Evolutionary conservation across 768 basidiomycete species (phyloP), one percentile per base, ranked within the genome.

Genomic region (Fibroporia radiculosa): DNA sequence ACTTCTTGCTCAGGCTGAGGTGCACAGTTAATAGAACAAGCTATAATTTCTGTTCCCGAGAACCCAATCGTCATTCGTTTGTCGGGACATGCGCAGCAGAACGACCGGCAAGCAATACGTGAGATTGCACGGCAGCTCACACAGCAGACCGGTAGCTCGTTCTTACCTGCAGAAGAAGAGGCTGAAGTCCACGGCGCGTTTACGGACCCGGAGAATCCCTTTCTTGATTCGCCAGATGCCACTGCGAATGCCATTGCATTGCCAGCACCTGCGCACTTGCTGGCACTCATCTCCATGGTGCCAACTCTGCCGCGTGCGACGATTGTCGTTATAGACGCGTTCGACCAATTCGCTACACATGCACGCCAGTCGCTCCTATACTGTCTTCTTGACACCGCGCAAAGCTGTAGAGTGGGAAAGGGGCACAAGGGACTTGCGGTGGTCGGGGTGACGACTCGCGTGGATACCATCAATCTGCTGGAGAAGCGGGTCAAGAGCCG

Each of bases 401-500:
- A 99, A 56, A 85, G 84, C 52, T 82, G 88, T 61, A 72, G 82
- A 47, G 74, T 80, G 2, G 72, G 73, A 14, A 62, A 67, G 35
- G 70, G 68, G 11, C 76, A 59, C 53, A 79, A 75, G 49, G 93
- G 92, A 2, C 63, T 96, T 18, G 85, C 84, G 0, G 82, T 99
- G 26, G 69, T 99, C 27, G 96, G 96, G 6, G 63, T 93, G 10
- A 92, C 93, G 1, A 81, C 80, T 25, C 80, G 93, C 7, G 74
- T 93, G 19, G 93, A 98, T 56, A 85, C 90, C 14, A 75, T 97
- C 48, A 85, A 88, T 50, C 65, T 87, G 2, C 71, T 99, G 14
- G 96, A 99, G 62, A 99, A 99, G 62, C 75, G 96, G 34, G 96
- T 99, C 40, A 96, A 98, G 65, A 96, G 92, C 52, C 79, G 96